Base-by-base conservation (phyloP, 2,329 filamentous ascomycete genomes). In the Cladosporium sp. region DNA sequence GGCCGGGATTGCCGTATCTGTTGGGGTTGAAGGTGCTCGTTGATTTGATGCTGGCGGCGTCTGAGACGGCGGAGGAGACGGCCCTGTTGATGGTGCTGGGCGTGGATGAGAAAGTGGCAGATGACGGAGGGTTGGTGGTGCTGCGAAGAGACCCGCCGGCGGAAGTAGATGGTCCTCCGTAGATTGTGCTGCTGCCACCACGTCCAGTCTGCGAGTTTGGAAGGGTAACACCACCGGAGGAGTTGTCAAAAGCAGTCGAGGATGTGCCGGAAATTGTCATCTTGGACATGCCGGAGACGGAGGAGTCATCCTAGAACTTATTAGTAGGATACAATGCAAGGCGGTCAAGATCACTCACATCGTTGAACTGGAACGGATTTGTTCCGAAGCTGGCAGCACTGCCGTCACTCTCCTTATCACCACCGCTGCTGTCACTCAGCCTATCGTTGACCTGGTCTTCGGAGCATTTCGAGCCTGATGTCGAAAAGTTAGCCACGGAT, bases 401-500 rank as follows among this genome's bases (percentile, higher is more conserved):
- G 12, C 20, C 12, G 4, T 40, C 38, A 13, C 38, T 40, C 9
- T n/a, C 36, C n/a, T 15, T 6, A 13, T 8, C 36, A 20, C 36
- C 16, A 6, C 18, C 36, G 12, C n/a, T 15, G 36, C 36, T 36
- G n/a, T 32, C 18, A 36, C 36, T 40, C 8, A 48, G 45, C 8
- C 22, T 33, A 2, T 48, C 45, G 25, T 48, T 48, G 13, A 40
- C 36, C 25, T 25, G 9, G n/a, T 27, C 22, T 25, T 48, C 12
- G n/a, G 45, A 48, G 36, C 45, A 48, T n/a, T 18, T 18, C 36
- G 27, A 48, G 27, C 45, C 45, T 48, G 38, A 35, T 15, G 7
- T 11, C 15, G 27, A 12, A n/a, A 2, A n/a, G n/a, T 35, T 16
- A 35, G 32, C 15, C 8, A 9, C 22, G 4, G 22, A 27, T 9